Evolutionary conservation across 1,284 basidiomycete genomes (phyloP), one percentile per base, ranked within the genome.

Genomic region (Rhodotorula mucilaginosa): DNA sequence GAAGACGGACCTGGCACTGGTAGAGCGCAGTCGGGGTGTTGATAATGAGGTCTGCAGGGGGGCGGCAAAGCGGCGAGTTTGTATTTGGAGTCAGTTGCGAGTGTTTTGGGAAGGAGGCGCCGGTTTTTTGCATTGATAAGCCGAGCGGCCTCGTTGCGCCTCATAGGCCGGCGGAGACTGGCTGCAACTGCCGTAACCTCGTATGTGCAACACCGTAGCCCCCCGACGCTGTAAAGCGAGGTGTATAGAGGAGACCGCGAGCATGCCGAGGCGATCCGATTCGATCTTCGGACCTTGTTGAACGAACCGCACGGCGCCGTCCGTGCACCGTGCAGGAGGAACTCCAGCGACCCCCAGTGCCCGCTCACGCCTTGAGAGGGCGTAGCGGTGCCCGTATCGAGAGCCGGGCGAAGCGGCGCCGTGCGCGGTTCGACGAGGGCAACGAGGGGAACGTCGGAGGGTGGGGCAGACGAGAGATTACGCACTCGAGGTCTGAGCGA

Each of bases 21-120:
- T 57, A 71, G 47, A 74, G 65, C 13, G 62, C 58, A 12, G 67
- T 59, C n/a, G 72, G 72, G 16, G 72, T 74, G 69, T 69, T 67
- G 65, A 74, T 70, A 48, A 58, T 44, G 51, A 65, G 67, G 58
- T 39, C 62, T 23, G 56, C 31, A 57, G 54, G 23, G 26, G 21
- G 23, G 26, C 26, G 18, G 8, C 16, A 48, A 44, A 16, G n/a
- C n/a, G 44, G 18, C n/a, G 58, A 21, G 47, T 52, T 58, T 59
- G 59, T 49, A 44, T 44, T 44, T 44, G 39, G 39, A 44, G 39
- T 44, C 39, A 21, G 15, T 13, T 26, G 19, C n/a, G 8, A 21
- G 34, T 21, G 4, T 48, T 26, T n/a, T 18, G 7, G 3, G 4
- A 5, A 29, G 64, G n/a, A 29, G 16, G 23, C 34, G 29, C 21